A percentile compares a stretch with the other conserved stretches of the same genome.
Conservation (phyloP, 1,139 yeast genomes). For the Zygoascus sp. region DNA sequence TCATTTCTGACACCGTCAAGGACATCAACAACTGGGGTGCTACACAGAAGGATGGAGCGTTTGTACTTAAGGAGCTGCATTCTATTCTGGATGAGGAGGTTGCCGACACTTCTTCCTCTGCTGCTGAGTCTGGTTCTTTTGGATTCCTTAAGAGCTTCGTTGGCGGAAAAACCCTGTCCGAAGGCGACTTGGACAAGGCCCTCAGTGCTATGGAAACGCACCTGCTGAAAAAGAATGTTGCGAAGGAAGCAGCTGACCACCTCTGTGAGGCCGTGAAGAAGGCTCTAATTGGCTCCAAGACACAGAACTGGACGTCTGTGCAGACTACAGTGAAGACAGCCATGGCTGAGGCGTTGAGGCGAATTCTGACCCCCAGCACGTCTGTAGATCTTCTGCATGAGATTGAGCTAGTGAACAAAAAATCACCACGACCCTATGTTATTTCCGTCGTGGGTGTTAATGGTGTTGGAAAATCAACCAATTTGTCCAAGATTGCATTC, state of each 20-base stretch:
- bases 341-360: conserved; percentile 69
- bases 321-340: conserved; percentile 60
- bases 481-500: conserved; percentile 87
- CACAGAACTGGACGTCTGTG: conserved; percentile 61
- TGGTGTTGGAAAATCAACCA: conserved; percentile 97
- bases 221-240: conserved; percentile 48
- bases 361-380: conserved; percentile 85
- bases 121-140: conserved; percentile 33
- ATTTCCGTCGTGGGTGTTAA: conserved; percentile 97
- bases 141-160: conserved; percentile 53
- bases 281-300: conserved; percentile 59
- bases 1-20: conserved; percentile 39
- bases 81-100: conserved; percentile 34
- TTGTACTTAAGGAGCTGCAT: conserved; percentile 48
- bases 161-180: conserved; percentile 57
- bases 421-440: conserved; percentile 60
- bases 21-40: conserved; percentile 46
- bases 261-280: conserved; percentile 55
- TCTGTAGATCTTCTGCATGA: conserved; percentile 84
- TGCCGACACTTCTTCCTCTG: conserved; percentile 20
- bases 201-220: conserved; percentile 45
- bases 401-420: conserved; percentile 48
- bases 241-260: conserved; percentile 54
- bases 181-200: conserved; percentile 43
- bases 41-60: conserved; percentile 45